Base-by-base conservation (phyloP, 1,139 yeast species). In the Wickerhamomyces sp. region DNA sequence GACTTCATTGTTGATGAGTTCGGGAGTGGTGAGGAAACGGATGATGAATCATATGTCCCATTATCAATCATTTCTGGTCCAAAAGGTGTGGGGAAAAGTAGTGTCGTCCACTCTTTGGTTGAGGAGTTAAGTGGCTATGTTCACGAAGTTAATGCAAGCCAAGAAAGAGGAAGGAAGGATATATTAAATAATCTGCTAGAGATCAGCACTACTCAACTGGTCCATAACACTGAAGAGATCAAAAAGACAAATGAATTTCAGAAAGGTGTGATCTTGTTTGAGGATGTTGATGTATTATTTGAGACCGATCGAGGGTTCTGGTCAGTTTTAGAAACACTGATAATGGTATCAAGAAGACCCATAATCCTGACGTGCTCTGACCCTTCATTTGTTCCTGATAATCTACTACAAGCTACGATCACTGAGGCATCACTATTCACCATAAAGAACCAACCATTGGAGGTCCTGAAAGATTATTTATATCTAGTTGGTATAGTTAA, bases 281-380 rank as follows among this genome's bases (percentile, higher is more conserved):
- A 91, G 57, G 97, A 93, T 56, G 91, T 87, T 29, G 96, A 93
- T 62, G 70, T 88, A 13, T 63, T 91, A 30, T 89, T 84, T 57
- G 93, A 84, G 48, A 86, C 81, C 42, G 72, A 71, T 34, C 77
- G 75, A 52, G 79, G 81, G 1, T 91, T 93, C 59, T 93, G 98
- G 97, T 61, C 72, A 2, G 82, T 84, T 1, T 75, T 90, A 4
- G 78, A 76, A 41, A 83, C 79, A 47, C 72, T 89, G 14, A 66
- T 89, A 35, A 71, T 75, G 36, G 76, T 79, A 31, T 78, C 95
- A 0, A 73, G 91, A 55, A 69, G 96, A 42, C 98, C 99, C 0
- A 76, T 93, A 1, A 75, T 91, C 1, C 59, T 93, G 29, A 88
- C 95, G 0, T 89, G 96, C 56, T 72, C 74, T 14, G 83, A 81